Percentiles rank a stretch among this genome's conserved stretches.
phyloP scores from a whole-genome alignment of 2,329 filamentous ascomycete genomes.

The Thielaviopsis ethacetica region DNA sequence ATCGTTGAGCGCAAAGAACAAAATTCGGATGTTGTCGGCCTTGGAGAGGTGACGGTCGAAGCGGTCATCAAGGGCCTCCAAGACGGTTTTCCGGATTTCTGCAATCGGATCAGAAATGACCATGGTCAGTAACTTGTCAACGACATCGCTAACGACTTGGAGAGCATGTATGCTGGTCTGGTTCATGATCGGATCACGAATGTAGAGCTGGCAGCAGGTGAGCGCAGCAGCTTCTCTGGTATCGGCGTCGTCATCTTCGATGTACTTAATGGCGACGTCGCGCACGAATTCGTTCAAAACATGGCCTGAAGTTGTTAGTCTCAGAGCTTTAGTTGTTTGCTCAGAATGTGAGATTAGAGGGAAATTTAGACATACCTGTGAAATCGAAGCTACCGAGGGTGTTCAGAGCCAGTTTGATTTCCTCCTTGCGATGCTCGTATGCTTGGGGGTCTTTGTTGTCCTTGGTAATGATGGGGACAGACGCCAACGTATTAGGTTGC shows the following conservation, averaged over 20 bases:
- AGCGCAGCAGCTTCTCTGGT: constrained; percentile 88
- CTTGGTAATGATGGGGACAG: constrained; percentile 69
- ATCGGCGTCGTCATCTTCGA: constrained; percentile 86
- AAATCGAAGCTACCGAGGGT: constrained; percentile 98
- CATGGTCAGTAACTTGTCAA: constrained; percentile 88
- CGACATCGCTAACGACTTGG: constrained; percentile 93
- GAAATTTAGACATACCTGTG: constrained; percentile 20
- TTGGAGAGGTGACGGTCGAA: constrained; percentile 96
- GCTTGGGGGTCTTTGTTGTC: constrained; percentile 72
- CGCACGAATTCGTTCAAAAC: constrained; percentile 96
- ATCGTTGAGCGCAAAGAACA: constrained; percentile 92
- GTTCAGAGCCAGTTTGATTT: constrained; percentile 84
- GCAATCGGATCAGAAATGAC: constrained; percentile 84
- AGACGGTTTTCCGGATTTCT: constrained; percentile 74
- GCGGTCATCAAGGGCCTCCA: constrained; percentile 76
- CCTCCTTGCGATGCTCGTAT: constrained; percentile 65
- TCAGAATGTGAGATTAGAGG: too few species aligned
- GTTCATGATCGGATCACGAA: constrained; percentile 91
- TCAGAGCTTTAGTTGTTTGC: not conserved
- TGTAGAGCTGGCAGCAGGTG: constrained; percentile 94
- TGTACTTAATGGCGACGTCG: constrained; percentile 94
- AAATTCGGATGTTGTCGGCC: constrained; percentile 86
- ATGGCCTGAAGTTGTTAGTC: constrained; percentile 35
- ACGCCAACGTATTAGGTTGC: constrained; percentile 59
- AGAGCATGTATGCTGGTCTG: constrained; percentile 95